These are phyloP conservation scores for Neobulgaria alba DNA, from an alignment of 2,329 filamentous ascomycete genomes.

Conservation along the genomic window DNA sequence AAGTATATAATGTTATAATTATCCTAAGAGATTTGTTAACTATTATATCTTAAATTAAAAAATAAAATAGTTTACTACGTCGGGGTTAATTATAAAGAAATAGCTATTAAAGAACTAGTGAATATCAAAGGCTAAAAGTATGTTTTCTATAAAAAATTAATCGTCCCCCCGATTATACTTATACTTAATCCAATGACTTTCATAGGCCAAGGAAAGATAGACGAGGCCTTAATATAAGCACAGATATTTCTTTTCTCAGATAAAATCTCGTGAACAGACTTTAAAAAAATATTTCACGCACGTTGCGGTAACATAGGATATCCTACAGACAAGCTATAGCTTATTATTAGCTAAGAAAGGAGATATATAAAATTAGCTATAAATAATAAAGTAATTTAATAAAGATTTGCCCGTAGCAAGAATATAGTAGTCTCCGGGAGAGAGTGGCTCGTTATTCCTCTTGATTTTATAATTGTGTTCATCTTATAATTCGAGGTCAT, in stretches of 20 bases:
- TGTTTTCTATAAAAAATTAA: slow-evolving; percentile 26
- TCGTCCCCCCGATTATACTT: slow-evolving; percentile 10
- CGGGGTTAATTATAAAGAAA: slow-evolving; percentile 4
- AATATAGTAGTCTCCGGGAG: slow-evolving; percentile 6
- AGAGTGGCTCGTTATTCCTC: slow-evolving; percentile 1
- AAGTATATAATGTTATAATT: slow-evolving; percentile 6
- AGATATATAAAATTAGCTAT: slow-evolving; percentile 1
- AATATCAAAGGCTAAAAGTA: slow-evolving; percentile 10
- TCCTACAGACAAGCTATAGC: slow-evolving; percentile 7
- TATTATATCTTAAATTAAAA: background rate
- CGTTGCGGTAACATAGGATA: slow-evolving; percentile 4
- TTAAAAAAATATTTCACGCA: slow-evolving; percentile 9
- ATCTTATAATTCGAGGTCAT: slow-evolving; percentile 1
- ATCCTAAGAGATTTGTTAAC: slow-evolving; percentile 3
- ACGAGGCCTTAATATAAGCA: slow-evolving; percentile 15
- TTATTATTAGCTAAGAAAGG: slow-evolving; percentile 9
- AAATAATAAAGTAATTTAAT: background rate
- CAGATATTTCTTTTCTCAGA: slow-evolving; percentile 3
- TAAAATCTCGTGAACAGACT: slow-evolving; percentile 16
- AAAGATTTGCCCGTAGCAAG: slow-evolving; percentile 1
- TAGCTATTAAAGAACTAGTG: slow-evolving; percentile 2
- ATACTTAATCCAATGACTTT: slow-evolving; percentile 18
- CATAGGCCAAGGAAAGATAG: slow-evolving; percentile 18
- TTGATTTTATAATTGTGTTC: slow-evolving; percentile 3
- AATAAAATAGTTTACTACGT: slow-evolving; percentile 6